Base-by-base conservation (phyloP, 352 stramenopile genomes). In the Thalassiosira livingstoniorum region DNA sequence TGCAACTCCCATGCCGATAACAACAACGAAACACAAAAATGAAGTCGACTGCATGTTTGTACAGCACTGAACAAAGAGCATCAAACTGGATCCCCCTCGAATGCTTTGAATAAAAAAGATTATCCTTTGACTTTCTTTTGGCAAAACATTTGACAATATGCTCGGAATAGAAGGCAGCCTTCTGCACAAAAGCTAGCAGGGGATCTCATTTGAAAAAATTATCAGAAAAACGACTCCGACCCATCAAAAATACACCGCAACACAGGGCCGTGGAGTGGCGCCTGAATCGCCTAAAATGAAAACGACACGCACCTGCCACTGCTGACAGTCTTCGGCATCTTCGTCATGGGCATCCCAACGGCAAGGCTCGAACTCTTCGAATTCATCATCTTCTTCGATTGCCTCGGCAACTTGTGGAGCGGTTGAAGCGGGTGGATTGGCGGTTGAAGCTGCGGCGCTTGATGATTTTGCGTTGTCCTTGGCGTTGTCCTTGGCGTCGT, bases 381-480 rank as follows among this genome's bases (percentile, higher is more conserved):
- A 95, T 71, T 93, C 89, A 66, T 95, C 89, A 68, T 95, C 90
- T 76, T 95, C 90, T 82, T 95, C 90, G 63, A 95, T 94, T 23
- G 90, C 90, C 72, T 92, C 87, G 21, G 88, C 68, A 15, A 70
- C 76, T 45, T 65, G 42, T 23, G 32, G 27, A 35, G 74, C 39
- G 7, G 72, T 60, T 13, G 72, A 15, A 10, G 63, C 54, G 1
- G 68, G 58, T 34, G 78, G 45, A 47, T 76, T 73, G 23, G 78
- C 51, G 39, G 68, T 75, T 4, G 62, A 72, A 27, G 61, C 57
- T n/a, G 64, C 55, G 29, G 64, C 25, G 42, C 47, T n/a, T 58
- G 47, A n/a, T 58, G 47, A 4, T 58, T 58, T 58, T 58, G 47
- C n/a, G n/a, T n/a, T n/a, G n/a, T 58, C n/a, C 27, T 58, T 58